Percentiles rank a stretch among this genome's conserved stretches.
These are phyloP conservation scores for Vickermania ingenoplastis DNA, from an alignment of 208 protist genomes.

Conservation along the genomic window DNA sequence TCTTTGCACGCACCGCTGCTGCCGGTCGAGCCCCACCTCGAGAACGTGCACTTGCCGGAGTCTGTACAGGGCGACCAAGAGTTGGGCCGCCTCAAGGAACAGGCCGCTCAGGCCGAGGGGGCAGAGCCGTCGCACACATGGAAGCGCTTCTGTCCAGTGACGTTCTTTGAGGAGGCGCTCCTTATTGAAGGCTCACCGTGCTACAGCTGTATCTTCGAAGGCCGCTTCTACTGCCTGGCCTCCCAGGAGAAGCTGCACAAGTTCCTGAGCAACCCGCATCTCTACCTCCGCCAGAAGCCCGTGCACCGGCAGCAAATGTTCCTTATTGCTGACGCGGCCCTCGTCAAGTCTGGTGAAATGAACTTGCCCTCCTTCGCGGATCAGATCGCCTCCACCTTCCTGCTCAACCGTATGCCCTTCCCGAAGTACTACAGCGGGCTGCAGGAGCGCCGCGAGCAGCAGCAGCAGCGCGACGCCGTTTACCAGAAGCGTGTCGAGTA, in stretches of 20 bases:
- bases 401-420: conserved; percentile 30
- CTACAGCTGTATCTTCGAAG: conserved; percentile 56
- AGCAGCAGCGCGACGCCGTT: conserved; percentile 21
- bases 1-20: conserved; percentile 23
- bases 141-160: conserved; percentile 82
- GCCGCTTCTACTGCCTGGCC: conserved; percentile 49
- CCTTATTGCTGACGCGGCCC: conserved; percentile 29
- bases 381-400: conserved; percentile 21
- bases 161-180: conserved; percentile 44
- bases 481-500: conserved; percentile 16
- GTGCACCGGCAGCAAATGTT: conserved; percentile 35
- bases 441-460: conserved; percentile 16
- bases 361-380: conserved; percentile 3
- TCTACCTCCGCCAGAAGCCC: conserved; percentile 32
- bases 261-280: conserved; percentile 53
- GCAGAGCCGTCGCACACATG: conserved; percentile 29
- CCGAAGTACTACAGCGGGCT: conserved; percentile 19
- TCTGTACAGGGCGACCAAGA: conserved; percentile 27
- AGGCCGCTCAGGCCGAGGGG: conserved; percentile 20
- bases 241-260: conserved; percentile 30
- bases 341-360: conserved; percentile 9
- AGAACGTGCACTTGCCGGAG: not conserved
- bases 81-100: conserved; percentile 16
- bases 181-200: conserved; percentile 60
- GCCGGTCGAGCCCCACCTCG: conserved; percentile 13